phyloP scores from a whole-genome alignment of 2,329 filamentous ascomycete genomes.

The Fusarium graminum region DNA sequence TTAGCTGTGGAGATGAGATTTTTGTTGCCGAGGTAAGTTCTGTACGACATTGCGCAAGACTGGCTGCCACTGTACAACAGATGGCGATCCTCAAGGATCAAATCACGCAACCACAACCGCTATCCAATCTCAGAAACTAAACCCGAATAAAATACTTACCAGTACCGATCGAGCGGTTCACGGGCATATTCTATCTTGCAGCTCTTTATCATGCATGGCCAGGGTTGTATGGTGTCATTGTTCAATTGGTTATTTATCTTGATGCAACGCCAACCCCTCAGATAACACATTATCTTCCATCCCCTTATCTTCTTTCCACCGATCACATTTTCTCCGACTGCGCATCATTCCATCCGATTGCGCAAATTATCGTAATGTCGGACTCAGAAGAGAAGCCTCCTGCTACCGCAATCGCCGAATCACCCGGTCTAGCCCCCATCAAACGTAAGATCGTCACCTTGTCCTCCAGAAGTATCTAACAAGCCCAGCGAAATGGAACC shows the following conservation, averaged over 20 bases:
- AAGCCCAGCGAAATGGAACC: conserved; percentile 44
- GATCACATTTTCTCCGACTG: background rate
- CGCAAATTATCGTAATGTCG: background rate
- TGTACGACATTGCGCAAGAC: background rate
- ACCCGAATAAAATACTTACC: background rate
- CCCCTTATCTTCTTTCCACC: background rate
- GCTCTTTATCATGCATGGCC: conserved; percentile 11
- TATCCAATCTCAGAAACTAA: conserved; percentile 7
- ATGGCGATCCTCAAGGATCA: background rate
- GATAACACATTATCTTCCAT: background rate
- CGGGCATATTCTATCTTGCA: conserved; percentile 1
- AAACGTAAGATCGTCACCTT: conserved; percentile 12
- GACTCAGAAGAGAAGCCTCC: conserved; percentile 8
- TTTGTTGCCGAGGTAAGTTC: too few species aligned
- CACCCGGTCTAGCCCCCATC: background rate
- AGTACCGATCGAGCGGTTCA: conserved; percentile 3
- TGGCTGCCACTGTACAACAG: background rate
- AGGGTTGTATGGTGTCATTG: conserved; percentile 12
- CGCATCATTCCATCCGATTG: background rate
- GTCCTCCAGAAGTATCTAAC: background rate
- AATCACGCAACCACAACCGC: conserved; percentile 12
- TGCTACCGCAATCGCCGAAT: background rate
- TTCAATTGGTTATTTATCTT: conserved; percentile 11
- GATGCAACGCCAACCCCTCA: background rate
- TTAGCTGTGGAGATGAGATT: too few species aligned